Evolutionary conservation across 306 rosid genomes (phyloP).

Genomic region (Malus domestica): DNA sequence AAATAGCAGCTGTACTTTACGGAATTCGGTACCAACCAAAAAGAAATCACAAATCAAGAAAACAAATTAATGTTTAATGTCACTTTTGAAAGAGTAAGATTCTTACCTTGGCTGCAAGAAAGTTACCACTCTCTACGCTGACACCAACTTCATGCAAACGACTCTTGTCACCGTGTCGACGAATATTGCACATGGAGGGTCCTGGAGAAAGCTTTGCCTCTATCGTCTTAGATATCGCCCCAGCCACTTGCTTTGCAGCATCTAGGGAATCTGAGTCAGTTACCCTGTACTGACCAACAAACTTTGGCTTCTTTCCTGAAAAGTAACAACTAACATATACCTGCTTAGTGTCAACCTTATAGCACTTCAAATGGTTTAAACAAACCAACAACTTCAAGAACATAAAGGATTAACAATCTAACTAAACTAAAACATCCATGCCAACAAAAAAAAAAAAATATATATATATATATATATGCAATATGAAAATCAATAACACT

Average conservation of each 20-base stretch:
- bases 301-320: slow-evolving; percentile 68
- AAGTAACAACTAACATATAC: slow-evolving; percentile 10
- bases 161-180: slow-evolving; percentile 86
- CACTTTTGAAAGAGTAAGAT: slow-evolving; percentile 1
- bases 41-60: slow-evolving; percentile 9
- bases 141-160: slow-evolving; percentile 95
- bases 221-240: slow-evolving; percentile 69
- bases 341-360: neutral
- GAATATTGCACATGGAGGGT: slow-evolving; percentile 85
- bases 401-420: neutral
- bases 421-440: neutral
- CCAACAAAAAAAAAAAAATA: neutral
- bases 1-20: slow-evolving; percentile 12
- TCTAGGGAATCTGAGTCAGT: slow-evolving; percentile 66
- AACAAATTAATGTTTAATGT: slow-evolving; percentile 1
- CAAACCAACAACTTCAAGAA: neutral
- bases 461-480: neutral
- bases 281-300: slow-evolving; percentile 76
- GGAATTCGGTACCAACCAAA: neutral
- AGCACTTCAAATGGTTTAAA: neutral
- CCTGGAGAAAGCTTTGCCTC: slow-evolving; percentile 98
- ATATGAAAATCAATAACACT: neutral
- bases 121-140: slow-evolving; percentile 94
- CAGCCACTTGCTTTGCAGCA: slow-evolving; percentile 95
- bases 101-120: slow-evolving; percentile 91